phyloP scores from a whole-genome alignment of 805 yeast species.

The Kurtzmaniella fragi region DNA sequence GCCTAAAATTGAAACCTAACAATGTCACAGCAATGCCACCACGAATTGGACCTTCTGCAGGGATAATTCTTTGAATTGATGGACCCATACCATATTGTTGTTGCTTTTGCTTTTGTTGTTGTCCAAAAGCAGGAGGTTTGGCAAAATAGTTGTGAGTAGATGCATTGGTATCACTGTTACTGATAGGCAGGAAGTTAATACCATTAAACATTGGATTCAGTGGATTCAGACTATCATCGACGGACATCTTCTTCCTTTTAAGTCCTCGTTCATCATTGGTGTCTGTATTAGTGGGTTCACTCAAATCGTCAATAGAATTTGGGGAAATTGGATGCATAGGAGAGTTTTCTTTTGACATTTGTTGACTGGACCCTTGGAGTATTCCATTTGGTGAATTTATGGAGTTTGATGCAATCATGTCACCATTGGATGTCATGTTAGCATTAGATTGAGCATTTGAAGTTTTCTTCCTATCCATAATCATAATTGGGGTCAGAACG shows the following conservation, averaged over 20 bases:
- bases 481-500: constrained; percentile 71
- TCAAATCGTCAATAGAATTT: constrained; percentile 54
- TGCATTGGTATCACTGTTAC: constrained; percentile 35
- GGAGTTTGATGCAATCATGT: neutral
- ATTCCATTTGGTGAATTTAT: constrained; percentile 4
- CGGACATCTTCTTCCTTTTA: constrained; percentile 46
- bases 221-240: constrained; percentile 37
- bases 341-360: constrained; percentile 3
- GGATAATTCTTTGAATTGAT: constrained; percentile 79
- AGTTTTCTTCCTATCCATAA: constrained; percentile 89
- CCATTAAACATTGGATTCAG: constrained; percentile 36
- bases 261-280: constrained; percentile 31
- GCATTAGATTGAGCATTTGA: constrained; percentile 1
- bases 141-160: constrained; percentile 7
- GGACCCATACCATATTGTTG: constrained; percentile 32
- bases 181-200: constrained; percentile 41
- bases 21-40: constrained; percentile 96
- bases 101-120: neutral
- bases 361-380: constrained; percentile 1
- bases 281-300: constrained; percentile 43
- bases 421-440: constrained; percentile 7
- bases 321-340: constrained; percentile 50
- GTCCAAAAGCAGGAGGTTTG: constrained; percentile 9
- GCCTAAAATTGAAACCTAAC: constrained; percentile 80
- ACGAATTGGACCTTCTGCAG: constrained; percentile 90